Conservation (phyloP, 345 rosid species). For the Euclidium syriacum region DNA sequence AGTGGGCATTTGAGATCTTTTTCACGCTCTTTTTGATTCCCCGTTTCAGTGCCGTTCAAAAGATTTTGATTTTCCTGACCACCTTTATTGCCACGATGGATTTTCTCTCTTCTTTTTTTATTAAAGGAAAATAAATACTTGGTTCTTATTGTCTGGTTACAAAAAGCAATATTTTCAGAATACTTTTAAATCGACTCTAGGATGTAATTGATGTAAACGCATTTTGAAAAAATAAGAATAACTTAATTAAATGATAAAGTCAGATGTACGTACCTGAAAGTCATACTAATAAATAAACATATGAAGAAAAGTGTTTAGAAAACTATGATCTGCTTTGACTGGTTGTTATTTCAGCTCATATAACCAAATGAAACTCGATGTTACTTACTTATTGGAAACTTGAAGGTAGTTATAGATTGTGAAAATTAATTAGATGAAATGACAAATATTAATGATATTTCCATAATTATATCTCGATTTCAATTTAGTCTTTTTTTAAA, state of each 20-base stretch:
- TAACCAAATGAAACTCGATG: neutral
- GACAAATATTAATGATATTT: no score
- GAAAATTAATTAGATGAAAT: no score
- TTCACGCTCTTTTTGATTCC: constrained; percentile 36
- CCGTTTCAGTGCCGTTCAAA: constrained; percentile 14
- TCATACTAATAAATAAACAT: neutral
- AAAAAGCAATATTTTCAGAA: neutral
- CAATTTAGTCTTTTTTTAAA: no score
- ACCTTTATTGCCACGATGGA: constrained; percentile 21
- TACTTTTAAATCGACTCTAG: neutral
- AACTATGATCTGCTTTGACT: neutral
- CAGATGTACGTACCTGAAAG: constrained; percentile 11
- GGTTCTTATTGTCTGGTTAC: constrained; percentile 6
- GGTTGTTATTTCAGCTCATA: neutral
- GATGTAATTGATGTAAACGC: neutral
- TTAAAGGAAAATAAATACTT: neutral
- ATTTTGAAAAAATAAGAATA: neutral
- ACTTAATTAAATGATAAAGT: neutral
- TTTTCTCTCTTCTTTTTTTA: neutral
- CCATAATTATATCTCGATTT: no score
- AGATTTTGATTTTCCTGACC: constrained; percentile 24
- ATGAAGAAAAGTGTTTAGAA: neutral
- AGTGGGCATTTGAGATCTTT: constrained; percentile 21
- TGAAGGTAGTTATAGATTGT: no score
- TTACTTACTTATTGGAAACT: no score